Evolutionary conservation across 768 basidiomycete species (phyloP).

Genomic region (Lentinula edodes): DNA sequence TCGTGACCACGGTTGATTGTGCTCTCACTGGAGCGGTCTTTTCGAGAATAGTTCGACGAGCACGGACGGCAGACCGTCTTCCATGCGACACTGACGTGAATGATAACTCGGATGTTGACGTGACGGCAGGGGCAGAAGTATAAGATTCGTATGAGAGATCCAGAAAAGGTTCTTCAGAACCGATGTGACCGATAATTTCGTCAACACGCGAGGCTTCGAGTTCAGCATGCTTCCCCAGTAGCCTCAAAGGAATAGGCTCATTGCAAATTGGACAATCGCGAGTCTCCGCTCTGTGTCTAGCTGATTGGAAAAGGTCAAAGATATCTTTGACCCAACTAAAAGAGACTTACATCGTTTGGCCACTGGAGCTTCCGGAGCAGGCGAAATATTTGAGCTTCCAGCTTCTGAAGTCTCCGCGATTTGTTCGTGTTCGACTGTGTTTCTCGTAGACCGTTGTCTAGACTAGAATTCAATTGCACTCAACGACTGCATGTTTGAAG

Average conservation of each 20-base stretch:
- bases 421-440: not conserved
- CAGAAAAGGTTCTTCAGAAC: slow-evolving; percentile 50
- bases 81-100: slow-evolving; percentile 8
- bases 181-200: slow-evolving; percentile 57
- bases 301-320: slow-evolving; percentile 28
- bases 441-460: slow-evolving; percentile 2
- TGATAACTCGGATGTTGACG: slow-evolving; percentile 11
- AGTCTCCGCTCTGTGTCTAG: slow-evolving; percentile 64
- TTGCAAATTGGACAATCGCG: slow-evolving; percentile 69
- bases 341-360: slow-evolving; percentile 1
- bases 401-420: not conserved
- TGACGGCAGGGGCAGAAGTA: slow-evolving; percentile 26
- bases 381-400: not conserved
- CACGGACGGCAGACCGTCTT: slow-evolving; percentile 41
- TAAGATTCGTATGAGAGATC: slow-evolving; percentile 43
- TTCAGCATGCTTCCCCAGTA: slow-evolving; percentile 58
- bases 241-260: slow-evolving; percentile 66
- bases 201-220: slow-evolving; percentile 69
- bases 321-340: not conserved
- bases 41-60: slow-evolving; percentile 31
- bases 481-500: not conserved
- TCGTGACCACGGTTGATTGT: slow-evolving; percentile 31
- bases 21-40: slow-evolving; percentile 16
- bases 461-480: not conserved
- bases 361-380: not conserved